Conservation (phyloP, 495 filamentous ascomycete genomes). For the Daldinia decipiens region DNA sequence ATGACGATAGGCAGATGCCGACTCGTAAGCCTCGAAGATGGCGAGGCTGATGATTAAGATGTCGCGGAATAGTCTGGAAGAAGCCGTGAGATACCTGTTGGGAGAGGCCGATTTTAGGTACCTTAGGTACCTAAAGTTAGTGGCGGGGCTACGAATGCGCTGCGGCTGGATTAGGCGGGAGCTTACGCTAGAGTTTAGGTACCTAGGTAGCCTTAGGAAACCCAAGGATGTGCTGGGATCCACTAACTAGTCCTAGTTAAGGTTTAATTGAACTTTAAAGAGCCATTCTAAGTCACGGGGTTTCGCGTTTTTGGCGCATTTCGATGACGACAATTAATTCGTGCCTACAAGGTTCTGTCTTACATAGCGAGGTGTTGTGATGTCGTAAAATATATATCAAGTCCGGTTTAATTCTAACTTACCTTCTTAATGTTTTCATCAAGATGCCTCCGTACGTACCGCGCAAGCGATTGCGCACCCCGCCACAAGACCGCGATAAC, state of each 20-base stretch:
- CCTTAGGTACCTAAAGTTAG: background rate
- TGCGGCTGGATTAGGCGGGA: constrained; percentile 38
- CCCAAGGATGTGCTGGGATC: background rate
- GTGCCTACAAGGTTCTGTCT: background rate
- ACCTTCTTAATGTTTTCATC: constrained; percentile 12
- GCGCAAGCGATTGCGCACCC: constrained; percentile 56
- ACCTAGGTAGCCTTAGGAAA: no score
- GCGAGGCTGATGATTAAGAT: constrained; percentile 45
- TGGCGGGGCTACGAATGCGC: constrained; percentile 23
- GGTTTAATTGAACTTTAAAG: constrained; percentile 17
- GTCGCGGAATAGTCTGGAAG: constrained; percentile 45
- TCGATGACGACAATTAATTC: constrained; percentile 44
- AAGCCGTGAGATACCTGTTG: constrained; percentile 9
- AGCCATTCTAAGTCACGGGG: constrained; percentile 39
- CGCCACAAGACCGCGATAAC: constrained; percentile 39
- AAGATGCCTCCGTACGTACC: constrained; percentile 60
- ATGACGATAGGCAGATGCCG: constrained; percentile 31
- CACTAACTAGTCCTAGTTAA: constrained; percentile 23
- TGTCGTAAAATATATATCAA: background rate
- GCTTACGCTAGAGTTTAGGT: constrained; percentile 3
- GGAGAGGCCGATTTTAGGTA: background rate
- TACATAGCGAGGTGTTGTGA: background rate
- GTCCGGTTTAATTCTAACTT: background rate
- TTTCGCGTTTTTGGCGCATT: constrained; percentile 41
- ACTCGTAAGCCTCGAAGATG: constrained; percentile 45